Conservation (phyloP, 768 basidiomycete genomes). For the Rhodocollybia butyracea region DNA sequence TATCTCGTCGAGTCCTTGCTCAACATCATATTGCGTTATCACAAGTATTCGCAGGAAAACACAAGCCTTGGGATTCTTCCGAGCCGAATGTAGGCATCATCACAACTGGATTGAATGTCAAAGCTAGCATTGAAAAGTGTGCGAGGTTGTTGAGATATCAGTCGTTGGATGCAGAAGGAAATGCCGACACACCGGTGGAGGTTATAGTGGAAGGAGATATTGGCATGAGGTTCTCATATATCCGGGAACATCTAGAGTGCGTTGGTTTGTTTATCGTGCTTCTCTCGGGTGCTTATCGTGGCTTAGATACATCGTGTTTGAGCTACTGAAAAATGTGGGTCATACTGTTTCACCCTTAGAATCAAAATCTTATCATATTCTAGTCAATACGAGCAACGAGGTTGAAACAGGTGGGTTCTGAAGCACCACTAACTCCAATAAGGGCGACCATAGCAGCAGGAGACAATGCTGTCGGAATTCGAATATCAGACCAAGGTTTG, state of each 20-base stretch:
- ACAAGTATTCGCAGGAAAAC: constrained; percentile 42
- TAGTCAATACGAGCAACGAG: constrained; percentile 75
- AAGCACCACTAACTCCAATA: constrained; percentile 59
- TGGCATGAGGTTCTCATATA: constrained; percentile 74
- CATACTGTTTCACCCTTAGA: background rate
- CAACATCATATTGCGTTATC: constrained; percentile 89
- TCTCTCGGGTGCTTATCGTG: constrained; percentile 1
- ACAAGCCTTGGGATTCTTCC: constrained; percentile 19
- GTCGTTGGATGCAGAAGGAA: constrained; percentile 29
- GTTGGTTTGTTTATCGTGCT: constrained; percentile 16
- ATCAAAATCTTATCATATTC: constrained; percentile 3
- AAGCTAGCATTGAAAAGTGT: constrained; percentile 70
- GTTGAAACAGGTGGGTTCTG: constrained; percentile 40
- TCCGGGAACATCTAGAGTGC: constrained; percentile 83
- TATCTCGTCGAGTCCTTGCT: constrained; percentile 83
- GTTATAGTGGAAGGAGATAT: constrained; percentile 72
- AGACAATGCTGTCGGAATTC: constrained; percentile 69
- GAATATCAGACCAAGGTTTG: constrained; percentile 90
- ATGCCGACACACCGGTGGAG: constrained; percentile 48
- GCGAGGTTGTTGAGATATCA: constrained; percentile 49
- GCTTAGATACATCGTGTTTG: constrained; percentile 78
- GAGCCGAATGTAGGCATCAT: constrained; percentile 82
- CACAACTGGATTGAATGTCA: constrained; percentile 69
- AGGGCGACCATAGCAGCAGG: constrained; percentile 74
- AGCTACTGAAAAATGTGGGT: constrained; percentile 84